Evolutionary conservation across 78 protist genomes (phyloP).

Genomic region (Dictyostelium brefeldianum): DNA sequence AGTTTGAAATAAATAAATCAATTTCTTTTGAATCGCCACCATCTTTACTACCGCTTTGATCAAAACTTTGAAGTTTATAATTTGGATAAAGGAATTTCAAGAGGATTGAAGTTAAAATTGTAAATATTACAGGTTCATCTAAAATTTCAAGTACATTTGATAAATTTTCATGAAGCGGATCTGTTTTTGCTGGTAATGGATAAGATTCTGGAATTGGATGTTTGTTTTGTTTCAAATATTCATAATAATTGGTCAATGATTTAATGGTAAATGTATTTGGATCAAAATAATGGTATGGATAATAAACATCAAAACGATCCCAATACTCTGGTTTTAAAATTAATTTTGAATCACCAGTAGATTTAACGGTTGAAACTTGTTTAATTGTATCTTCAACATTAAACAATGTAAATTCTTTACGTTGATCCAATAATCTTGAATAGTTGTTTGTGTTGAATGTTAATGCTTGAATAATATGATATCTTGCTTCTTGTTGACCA

Average conservation of each 20-base stretch:
- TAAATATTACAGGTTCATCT: constrained; percentile 43
- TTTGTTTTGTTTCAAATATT: constrained; percentile 35
- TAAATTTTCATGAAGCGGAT: constrained; percentile 39
- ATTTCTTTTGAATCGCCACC: neutral
- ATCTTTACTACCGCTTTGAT: neutral
- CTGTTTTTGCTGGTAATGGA: constrained; percentile 43
- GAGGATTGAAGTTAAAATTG: neutral
- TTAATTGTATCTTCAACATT: constrained; percentile 47
- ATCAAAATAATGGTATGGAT: constrained; percentile 41
- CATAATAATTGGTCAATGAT: constrained; percentile 46
- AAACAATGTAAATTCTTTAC: constrained; percentile 28
- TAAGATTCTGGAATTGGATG: constrained; percentile 45
- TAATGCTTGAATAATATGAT: constrained; percentile 46
- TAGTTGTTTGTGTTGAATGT: constrained; percentile 4
- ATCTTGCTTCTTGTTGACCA: constrained; percentile 48
- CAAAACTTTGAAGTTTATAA: neutral
- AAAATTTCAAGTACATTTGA: neutral
- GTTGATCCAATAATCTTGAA: neutral
- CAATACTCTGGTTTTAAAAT: constrained; percentile 33
- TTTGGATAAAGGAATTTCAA: constrained; percentile 2
- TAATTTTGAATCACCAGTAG: constrained; percentile 23
- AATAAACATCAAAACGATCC: constrained; percentile 54
- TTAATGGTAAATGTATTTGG: neutral
- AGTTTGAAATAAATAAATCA: neutral
- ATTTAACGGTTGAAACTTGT: constrained; percentile 7